Evolutionary conservation across 1,284 basidiomycete genomes (phyloP), one percentile per base, ranked within the genome.

Genomic region (Microbotryum lychnidis-dioicae): DNA sequence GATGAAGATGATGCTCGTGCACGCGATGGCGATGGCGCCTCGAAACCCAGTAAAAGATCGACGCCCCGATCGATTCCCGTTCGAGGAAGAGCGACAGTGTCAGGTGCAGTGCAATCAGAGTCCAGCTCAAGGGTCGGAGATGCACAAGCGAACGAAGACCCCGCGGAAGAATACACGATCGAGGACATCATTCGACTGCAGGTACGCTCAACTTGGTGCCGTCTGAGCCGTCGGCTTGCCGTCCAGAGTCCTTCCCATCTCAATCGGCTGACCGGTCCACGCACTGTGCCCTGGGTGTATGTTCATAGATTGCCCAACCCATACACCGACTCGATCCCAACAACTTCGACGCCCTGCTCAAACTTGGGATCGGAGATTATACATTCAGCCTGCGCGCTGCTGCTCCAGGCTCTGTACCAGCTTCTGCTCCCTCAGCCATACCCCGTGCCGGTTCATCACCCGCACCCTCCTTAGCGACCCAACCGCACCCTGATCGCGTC

Each of bases 351-450:
- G 57, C 59, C 2, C 69, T 77, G n/a, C 72, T 79, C 6, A 63
- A 65, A 10, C 56, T 67, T 25, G 78, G 78, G 2, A 76, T 79
- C 48, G 75, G 69, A 25, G 77, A 77, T 56, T 79, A 78, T 65
- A 74, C 75, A 3, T 77, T 75, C 62, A 42, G 12, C 37, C 37
- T 42, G 10, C 37, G 29, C 74, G 2, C 71, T 54, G 2, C 10
- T 10, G 2, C 46, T 54, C 6, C n/a, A 46, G 7, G 4, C 52
- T 42, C 37, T 42, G 33, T 12, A 3, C 51, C 10, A 4, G 10
- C 50, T 1, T 23, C 50, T 14, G 9, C 44, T 16, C 54, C 56
- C 12, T 16, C 54, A 2, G 44, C 50, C 3, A 49, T 1, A 29
- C 55, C 18, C 23, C 49, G 3, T 29, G 44, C 56, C 46, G 37